These are phyloP conservation scores for Rhinocladiella mackenziei DNA, from an alignment of 2,329 filamentous ascomycete species.

Conservation along the genomic window DNA sequence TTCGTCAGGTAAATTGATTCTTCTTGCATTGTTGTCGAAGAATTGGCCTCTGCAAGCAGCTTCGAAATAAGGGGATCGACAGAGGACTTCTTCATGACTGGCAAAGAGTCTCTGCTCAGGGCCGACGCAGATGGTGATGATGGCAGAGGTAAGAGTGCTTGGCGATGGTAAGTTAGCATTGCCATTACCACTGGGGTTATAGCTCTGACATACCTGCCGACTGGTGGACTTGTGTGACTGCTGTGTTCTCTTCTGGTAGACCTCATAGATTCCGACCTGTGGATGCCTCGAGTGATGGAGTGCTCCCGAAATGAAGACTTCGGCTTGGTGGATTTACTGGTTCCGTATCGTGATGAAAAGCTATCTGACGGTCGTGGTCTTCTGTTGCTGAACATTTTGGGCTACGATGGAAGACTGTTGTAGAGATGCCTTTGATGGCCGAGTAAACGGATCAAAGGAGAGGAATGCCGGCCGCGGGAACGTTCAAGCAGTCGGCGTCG, in stretches of 20 bases:
- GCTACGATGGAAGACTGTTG: constrained; percentile 1
- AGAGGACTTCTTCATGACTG: constrained; percentile 81
- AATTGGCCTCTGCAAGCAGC: constrained; percentile 60
- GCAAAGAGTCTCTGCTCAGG: constrained; percentile 81
- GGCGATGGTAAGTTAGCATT: constrained; percentile 1
- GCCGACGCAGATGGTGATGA: constrained; percentile 78
- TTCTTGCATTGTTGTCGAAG: constrained; percentile 59
- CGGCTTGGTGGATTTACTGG: constrained; percentile 38
- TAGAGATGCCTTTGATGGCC: background rate
- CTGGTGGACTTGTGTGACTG: constrained; percentile 34
- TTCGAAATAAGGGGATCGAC: constrained; percentile 73
- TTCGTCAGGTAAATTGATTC: constrained; percentile 76
- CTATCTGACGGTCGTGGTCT: constrained; percentile 34
- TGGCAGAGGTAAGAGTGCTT: constrained; percentile 60
- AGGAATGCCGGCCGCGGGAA: background rate
- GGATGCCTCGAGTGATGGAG: constrained; percentile 24
- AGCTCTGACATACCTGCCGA: constrained; percentile 39
- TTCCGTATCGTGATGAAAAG: constrained; percentile 41
- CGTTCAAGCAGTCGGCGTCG: too few relatives aligned
- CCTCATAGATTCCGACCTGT: constrained; percentile 24
- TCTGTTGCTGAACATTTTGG: constrained; percentile 21
- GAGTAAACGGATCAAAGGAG: background rate
- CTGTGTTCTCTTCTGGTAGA: constrained; percentile 28
- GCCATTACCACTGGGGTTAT: too few relatives aligned
- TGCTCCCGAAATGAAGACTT: constrained; percentile 36